Evolutionary conservation across 202 grass and related monocot species (phyloP), one percentile per base, ranked within the genome.

Genomic region (Eragrostis tef): DNA sequence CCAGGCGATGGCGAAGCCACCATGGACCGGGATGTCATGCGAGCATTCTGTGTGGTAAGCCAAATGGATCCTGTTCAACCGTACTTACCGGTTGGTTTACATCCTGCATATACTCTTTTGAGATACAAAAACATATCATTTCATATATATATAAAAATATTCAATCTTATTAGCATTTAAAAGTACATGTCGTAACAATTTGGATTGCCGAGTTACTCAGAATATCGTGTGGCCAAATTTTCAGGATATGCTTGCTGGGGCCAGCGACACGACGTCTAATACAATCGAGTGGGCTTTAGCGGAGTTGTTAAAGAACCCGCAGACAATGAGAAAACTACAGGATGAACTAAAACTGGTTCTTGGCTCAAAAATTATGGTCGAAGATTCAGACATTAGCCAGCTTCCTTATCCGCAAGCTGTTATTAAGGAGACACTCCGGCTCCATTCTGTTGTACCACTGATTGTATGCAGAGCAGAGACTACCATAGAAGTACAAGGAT

Each of bases 201-300:
- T 34, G 4, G 31, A 34, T 34, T 34, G 31, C 4, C 31, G 4
- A 2, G 1, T 2, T 34, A 34, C 1, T 34, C 34, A 39, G 34
- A 39, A 39, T 39, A 6, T 39, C 6, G 34, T 39, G n/a, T 31
- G 34, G 34, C 34, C 31, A 34, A 39, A 50, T 14, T n/a, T 43
- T 19, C 21, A 89, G 87, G 82, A 89, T 16, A 58, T 89, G 11
- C 78, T 85, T 58, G 15, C 2, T 0, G 71, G 77, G 0, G 82
- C 77, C 27, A 82, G 41, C 25, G 87, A 85, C 17, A 85, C 87
- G 26, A 85, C 20, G 45, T 85, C 78, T 6, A 67, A 6, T 36
- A 85, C 87, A 6, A 57, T 85, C 2, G 82, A 85, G 29, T 89
- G 78, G 87, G 82, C 87, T 10, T 77, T 89, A 64, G 71, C 72